Percentiles rank a stretch among this genome's conserved stretches.
These are phyloP conservation scores for Apiospora sp. DNA, from an alignment of 2,329 filamentous ascomycete genomes.

Conservation along the genomic window DNA sequence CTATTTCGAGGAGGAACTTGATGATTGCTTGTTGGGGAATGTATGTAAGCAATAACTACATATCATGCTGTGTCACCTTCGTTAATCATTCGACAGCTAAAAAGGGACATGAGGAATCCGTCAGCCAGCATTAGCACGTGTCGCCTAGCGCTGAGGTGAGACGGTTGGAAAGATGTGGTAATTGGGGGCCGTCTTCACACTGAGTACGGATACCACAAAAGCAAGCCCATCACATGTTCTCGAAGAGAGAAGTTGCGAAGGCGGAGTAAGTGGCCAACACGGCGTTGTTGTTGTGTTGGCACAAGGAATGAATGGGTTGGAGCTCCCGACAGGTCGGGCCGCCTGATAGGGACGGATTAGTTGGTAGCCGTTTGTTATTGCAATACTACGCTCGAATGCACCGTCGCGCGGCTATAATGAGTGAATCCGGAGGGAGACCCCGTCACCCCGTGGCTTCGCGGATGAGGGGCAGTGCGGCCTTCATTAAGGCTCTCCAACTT, in stretches of 20 bases:
- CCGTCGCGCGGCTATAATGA: background rate
- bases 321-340: background rate
- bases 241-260: background rate
- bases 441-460: background rate
- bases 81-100: background rate
- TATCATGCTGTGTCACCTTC: background rate
- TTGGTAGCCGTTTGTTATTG: background rate
- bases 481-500: background rate
- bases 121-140: background rate
- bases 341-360: background rate
- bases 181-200: background rate
- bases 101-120: background rate
- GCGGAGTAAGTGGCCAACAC: background rate
- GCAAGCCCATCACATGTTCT: background rate
- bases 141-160: conserved; percentile 1
- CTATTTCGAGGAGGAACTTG: background rate
- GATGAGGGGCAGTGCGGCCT: background rate
- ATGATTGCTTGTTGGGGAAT: background rate
- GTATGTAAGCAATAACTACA: background rate
- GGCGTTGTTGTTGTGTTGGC: background rate
- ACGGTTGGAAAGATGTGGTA: background rate
- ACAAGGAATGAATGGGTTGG: background rate
- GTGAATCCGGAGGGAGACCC: background rate
- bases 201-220: background rate
- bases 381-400: background rate